phyloP scores from a whole-genome alignment of 441 rosid genomes.

The Populus hybrid region DNA sequence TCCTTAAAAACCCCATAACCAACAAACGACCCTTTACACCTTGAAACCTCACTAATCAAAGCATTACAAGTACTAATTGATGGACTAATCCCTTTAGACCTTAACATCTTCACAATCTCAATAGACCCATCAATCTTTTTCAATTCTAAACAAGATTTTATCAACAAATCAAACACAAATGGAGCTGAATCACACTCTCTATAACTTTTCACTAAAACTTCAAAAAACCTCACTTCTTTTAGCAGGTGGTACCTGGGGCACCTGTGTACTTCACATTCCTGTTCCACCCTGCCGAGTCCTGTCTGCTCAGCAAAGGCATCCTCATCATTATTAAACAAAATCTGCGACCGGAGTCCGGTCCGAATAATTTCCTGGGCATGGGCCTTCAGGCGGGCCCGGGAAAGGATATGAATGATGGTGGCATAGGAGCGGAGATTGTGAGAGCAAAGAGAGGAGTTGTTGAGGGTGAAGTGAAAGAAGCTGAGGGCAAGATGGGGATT shows the following conservation, averaged over 20 bases:
- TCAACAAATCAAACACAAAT: slow-evolving; percentile 68
- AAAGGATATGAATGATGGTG: slow-evolving; percentile 56
- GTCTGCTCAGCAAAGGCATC: neutral
- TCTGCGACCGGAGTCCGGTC: slow-evolving; percentile 38
- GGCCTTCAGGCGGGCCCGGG: slow-evolving; percentile 61
- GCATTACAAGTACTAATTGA: slow-evolving; percentile 57
- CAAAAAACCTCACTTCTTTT: slow-evolving; percentile 31
- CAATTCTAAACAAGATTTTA: slow-evolving; percentile 58
- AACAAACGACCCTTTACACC: slow-evolving; percentile 33
- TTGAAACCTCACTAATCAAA: slow-evolving; percentile 45
- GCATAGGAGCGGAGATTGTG: slow-evolving; percentile 56
- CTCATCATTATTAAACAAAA: neutral
- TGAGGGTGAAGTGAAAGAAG: slow-evolving; percentile 67
- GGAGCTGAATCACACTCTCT: slow-evolving; percentile 74
- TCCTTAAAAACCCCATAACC: slow-evolving; percentile 49
- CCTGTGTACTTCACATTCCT: neutral
- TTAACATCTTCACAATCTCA: slow-evolving; percentile 49
- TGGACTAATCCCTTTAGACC: slow-evolving; percentile 52
- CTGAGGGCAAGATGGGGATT: slow-evolving; percentile 62
- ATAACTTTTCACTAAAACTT: slow-evolving; percentile 48
- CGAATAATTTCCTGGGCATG: slow-evolving; percentile 45
- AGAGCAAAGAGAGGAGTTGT: slow-evolving; percentile 49
- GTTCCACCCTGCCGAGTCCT: neutral
- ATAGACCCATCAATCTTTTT: slow-evolving; percentile 52
- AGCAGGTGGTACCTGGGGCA: neutral